phyloP scores from a whole-genome alignment of 2,329 filamentous ascomycete genomes.

The Camptophora hylomeconis region DNA sequence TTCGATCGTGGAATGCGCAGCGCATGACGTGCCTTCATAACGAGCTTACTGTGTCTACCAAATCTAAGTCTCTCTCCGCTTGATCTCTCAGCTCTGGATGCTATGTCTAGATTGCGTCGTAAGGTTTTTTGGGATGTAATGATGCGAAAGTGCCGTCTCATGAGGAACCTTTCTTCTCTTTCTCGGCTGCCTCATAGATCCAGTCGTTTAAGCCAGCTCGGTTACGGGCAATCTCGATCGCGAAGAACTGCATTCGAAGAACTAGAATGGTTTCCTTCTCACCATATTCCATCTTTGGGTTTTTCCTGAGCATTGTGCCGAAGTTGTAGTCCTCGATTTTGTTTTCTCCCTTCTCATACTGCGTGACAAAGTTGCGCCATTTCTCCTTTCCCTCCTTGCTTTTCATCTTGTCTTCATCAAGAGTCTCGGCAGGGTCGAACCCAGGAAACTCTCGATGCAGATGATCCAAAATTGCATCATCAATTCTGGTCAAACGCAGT shows the following conservation, averaged over 20 bases:
- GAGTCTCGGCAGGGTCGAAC: slow-evolving; percentile 66
- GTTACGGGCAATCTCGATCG: slow-evolving; percentile 66
- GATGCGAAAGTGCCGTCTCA: slow-evolving; percentile 8
- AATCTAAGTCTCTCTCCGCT: no score
- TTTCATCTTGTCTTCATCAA: slow-evolving; percentile 94
- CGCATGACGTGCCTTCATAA: no score
- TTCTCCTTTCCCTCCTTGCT: slow-evolving; percentile 86
- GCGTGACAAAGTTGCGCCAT: slow-evolving; percentile 90
- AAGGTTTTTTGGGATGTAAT: no score
- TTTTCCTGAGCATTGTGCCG: slow-evolving; percentile 77
- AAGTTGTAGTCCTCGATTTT: slow-evolving; percentile 97
- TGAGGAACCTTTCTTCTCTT: slow-evolving; percentile 34
- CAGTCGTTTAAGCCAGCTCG: slow-evolving; percentile 85
- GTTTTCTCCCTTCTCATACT: slow-evolving; percentile 58
- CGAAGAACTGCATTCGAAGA: slow-evolving; percentile 74
- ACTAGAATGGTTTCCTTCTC: slow-evolving; percentile 84
- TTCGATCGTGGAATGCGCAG: no score
- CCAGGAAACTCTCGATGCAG: slow-evolving; percentile 83
- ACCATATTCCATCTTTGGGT: slow-evolving; percentile 70
- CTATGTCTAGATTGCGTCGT: no score
- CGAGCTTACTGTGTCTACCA: no score
- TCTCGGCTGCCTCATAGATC: slow-evolving; percentile 77
- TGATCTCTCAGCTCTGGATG: no score
- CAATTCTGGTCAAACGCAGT: slow-evolving; percentile 80
- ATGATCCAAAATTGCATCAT: slow-evolving; percentile 88